A percentile compares a stretch with the other conserved stretches of the same genome.
Evolutionary conservation across 305 asterid genomes (phyloP).

Genomic region (Solanum hybrid): DNA sequence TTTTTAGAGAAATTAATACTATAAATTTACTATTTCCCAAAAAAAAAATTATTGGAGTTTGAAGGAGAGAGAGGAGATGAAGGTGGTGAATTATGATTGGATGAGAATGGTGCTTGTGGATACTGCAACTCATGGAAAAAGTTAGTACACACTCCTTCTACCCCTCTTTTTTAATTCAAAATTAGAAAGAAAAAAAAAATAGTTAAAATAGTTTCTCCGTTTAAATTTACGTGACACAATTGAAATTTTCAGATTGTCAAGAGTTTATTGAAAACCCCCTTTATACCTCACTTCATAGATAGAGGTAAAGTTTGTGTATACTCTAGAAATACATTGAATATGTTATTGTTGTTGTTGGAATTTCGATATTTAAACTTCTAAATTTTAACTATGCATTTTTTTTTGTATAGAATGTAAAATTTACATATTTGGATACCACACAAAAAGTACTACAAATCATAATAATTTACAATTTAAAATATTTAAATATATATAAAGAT

Average conservation of each 20-base stretch:
- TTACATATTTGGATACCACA: rapidly evolving
- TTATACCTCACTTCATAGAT: not conserved
- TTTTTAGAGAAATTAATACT: not conserved
- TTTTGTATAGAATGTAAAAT: not conserved
- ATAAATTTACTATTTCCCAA: too few species aligned
- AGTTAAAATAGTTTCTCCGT: not conserved
- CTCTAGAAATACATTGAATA: too few species aligned
- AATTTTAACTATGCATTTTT: not conserved
- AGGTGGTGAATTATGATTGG: conserved; percentile 67
- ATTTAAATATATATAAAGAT: not conserved
- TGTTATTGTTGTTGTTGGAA: too few species aligned
- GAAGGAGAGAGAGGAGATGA: conserved; percentile 16
- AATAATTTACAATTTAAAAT: not conserved
- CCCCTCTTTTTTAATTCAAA: not conserved
- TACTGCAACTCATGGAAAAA: conserved; percentile 39
- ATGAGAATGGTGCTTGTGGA: conserved; percentile 48
- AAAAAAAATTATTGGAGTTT: not conserved
- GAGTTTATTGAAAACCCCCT: not conserved
- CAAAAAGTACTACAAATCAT: not conserved
- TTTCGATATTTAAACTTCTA: not conserved
- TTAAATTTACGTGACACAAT: not conserved
- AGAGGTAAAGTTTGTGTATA: too few species aligned
- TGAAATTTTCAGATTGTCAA: not conserved
- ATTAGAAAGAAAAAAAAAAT: not conserved
- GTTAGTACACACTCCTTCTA: conserved; percentile 18